phyloP scores from a whole-genome alignment of 148 eudicot species.

The Rhododendron mucronatum region DNA sequence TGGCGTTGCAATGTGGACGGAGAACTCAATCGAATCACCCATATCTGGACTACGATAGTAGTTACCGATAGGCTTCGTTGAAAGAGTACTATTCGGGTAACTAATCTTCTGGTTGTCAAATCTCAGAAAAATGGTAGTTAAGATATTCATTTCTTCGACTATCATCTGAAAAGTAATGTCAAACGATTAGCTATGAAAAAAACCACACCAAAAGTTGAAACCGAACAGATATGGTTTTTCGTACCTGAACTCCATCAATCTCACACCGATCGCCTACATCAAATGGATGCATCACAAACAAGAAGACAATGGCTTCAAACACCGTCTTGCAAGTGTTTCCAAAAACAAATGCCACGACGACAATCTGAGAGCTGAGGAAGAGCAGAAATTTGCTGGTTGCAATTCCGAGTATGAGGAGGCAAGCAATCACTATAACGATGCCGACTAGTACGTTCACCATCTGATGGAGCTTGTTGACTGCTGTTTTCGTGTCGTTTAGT shows the following conservation, averaged over 20 bases:
- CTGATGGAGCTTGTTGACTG: slow-evolving; percentile 74
- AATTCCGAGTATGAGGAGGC: slow-evolving; percentile 35
- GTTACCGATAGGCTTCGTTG: slow-evolving; percentile 52
- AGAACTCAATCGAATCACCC: slow-evolving; percentile 67
- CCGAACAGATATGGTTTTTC: neutral
- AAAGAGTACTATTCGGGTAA: slow-evolving; percentile 60
- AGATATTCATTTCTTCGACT: slow-evolving; percentile 89
- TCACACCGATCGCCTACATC: slow-evolving; percentile 90
- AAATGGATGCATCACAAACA: slow-evolving; percentile 74
- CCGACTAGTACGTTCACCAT: slow-evolving; percentile 58
- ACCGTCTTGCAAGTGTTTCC: slow-evolving; percentile 77
- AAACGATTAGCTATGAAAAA: neutral
- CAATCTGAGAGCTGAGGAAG: slow-evolving; percentile 64
- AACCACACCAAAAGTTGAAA: neutral
- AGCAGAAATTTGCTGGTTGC: slow-evolving; percentile 45
- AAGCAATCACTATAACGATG: slow-evolving; percentile 35
- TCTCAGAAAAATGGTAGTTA: slow-evolving; percentile 63
- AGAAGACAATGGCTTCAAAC: slow-evolving; percentile 71
- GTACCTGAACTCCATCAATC: slow-evolving; percentile 79
- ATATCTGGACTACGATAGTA: slow-evolving; percentile 82
- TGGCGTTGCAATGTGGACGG: slow-evolving; percentile 62
- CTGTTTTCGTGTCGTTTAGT: slow-evolving; percentile 81
- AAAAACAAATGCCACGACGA: slow-evolving; percentile 67
- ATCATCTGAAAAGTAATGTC: slow-evolving; percentile 41
- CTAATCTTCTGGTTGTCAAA: slow-evolving; percentile 61